A percentile compares a stretch with the other conserved stretches of the same genome.
These are phyloP conservation scores for Mortierella alpina DNA, from an alignment of 192 early-diverging fungal genomes.

Conservation along the genomic window DNA sequence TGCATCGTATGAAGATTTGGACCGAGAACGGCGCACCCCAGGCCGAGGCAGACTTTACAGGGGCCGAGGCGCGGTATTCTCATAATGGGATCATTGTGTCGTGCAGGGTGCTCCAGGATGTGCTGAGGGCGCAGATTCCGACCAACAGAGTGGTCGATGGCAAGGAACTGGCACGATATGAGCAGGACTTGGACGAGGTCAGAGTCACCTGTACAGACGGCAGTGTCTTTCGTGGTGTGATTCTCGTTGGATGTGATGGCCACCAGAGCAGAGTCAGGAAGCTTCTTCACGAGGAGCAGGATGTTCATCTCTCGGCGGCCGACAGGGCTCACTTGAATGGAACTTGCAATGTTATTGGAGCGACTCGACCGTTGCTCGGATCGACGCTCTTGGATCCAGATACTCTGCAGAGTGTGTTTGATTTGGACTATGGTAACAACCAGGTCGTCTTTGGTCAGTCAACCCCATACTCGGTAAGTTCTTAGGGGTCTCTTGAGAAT, in stretches of 20 bases:
- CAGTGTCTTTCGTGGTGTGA: not conserved
- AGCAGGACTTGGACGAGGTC: slow-evolving; percentile 5
- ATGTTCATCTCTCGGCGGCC: not conserved
- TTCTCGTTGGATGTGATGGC: slow-evolving; percentile 14
- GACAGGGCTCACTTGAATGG: not conserved
- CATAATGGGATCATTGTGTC: slow-evolving; percentile 5
- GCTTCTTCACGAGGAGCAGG: slow-evolving; percentile 4
- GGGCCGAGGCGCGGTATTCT: not conserved
- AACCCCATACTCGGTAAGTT: slow-evolving; percentile 7
- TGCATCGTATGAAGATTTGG: slow-evolving; percentile 15
- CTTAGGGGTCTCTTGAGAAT: not conserved
- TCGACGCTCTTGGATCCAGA: not conserved
- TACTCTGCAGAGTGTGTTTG: not conserved
- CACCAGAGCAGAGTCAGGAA: not conserved
- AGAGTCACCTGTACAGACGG: slow-evolving; percentile 18
- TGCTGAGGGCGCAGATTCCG: slow-evolving; percentile 12
- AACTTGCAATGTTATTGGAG: not conserved
- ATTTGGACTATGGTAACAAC: not conserved
- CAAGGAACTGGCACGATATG: not conserved
- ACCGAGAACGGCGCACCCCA: slow-evolving; percentile 2
- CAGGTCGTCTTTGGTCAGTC: slow-evolving; percentile 13
- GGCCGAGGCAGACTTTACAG: not conserved
- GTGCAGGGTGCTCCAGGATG: slow-evolving; percentile 7
- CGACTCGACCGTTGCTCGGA: not conserved
- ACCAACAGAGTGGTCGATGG: slow-evolving; percentile 12